A percentile compares a stretch with the other conserved stretches of the same genome.
phyloP scores from a whole-genome alignment of 768 basidiomycete genomes.

The Mycena maculata region DNA sequence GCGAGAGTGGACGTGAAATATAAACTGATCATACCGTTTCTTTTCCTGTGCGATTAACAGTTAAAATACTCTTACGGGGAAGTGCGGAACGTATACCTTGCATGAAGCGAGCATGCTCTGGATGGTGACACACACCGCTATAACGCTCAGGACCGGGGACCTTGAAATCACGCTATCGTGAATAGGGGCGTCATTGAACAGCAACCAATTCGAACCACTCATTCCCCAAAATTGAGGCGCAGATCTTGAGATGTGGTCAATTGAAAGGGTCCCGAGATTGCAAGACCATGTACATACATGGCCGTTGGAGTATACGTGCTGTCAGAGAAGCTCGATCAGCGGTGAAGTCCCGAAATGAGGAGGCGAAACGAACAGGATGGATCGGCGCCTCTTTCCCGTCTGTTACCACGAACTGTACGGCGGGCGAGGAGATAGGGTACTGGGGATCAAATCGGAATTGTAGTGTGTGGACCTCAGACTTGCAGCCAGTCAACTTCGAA shows the following conservation, averaged over 20 bases:
- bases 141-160: slow-evolving; percentile 84
- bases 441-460: slow-evolving; percentile 85
- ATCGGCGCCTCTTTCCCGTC: slow-evolving; percentile 74
- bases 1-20: slow-evolving; percentile 7
- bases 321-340: slow-evolving; percentile 26
- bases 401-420: slow-evolving; percentile 85
- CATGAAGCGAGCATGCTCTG: slow-evolving; percentile 95
- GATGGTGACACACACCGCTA: slow-evolving; percentile 84
- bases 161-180: slow-evolving; percentile 48
- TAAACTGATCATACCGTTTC: slow-evolving; percentile 64
- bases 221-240: too few relatives aligned
- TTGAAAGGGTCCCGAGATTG: slow-evolving; percentile 27
- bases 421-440: slow-evolving; percentile 90
- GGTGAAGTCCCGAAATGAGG: slow-evolving; percentile 6
- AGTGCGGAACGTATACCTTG: slow-evolving; percentile 60
- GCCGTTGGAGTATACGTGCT: slow-evolving; percentile 92
- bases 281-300: slow-evolving; percentile 63
- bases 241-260: slow-evolving; percentile 57
- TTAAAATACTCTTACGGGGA: slow-evolving; percentile 48
- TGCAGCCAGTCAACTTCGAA: too few relatives aligned
- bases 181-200: slow-evolving; percentile 4
- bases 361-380: slow-evolving; percentile 79
- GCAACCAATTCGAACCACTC: too few relatives aligned
- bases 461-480: slow-evolving; percentile 81
- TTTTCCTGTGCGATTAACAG: slow-evolving; percentile 65